A percentile compares a stretch with the other conserved stretches of the same genome.
Evolutionary conservation across 805 yeast genomes (phyloP).

Genomic region (Starmerella lactis-condensi): DNA sequence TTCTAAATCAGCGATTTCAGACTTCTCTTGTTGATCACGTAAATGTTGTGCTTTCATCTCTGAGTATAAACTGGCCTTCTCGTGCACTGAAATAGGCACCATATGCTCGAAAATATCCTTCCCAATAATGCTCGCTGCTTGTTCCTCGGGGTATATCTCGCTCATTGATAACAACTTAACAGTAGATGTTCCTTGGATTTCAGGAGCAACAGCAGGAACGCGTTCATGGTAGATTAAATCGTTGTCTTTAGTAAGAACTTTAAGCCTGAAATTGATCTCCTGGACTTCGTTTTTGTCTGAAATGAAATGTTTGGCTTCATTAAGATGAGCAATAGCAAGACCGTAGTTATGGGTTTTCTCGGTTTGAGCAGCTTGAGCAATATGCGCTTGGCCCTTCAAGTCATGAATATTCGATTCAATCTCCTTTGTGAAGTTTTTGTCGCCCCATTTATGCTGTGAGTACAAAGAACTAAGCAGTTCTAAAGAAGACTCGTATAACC

Average conservation of each 20-base stretch:
- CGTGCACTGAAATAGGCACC: slow-evolving; percentile 74
- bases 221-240: slow-evolving; percentile 73
- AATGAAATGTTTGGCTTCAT: slow-evolving; percentile 26
- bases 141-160: slow-evolving; percentile 27
- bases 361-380: slow-evolving; percentile 37
- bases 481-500: slow-evolving; percentile 35
- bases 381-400: slow-evolving; percentile 42
- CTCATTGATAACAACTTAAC: slow-evolving; percentile 38
- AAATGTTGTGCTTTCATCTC: slow-evolving; percentile 70
- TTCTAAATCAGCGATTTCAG: slow-evolving; percentile 65
- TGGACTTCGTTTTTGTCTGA: slow-evolving; percentile 14
- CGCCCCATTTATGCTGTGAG: slow-evolving; percentile 26
- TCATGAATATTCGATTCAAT: slow-evolving; percentile 35
- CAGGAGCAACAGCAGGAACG: slow-evolving; percentile 50
- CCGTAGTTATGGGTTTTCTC: slow-evolving; percentile 50
- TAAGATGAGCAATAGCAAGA: slow-evolving; percentile 49
- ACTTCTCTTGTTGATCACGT: slow-evolving; percentile 53
- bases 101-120: slow-evolving; percentile 54
- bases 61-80: slow-evolving; percentile 67
- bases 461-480: slow-evolving; percentile 24
- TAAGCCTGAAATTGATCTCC: slow-evolving; percentile 15
- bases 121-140: slow-evolving; percentile 26
- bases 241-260: slow-evolving; percentile 51
- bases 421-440: slow-evolving; percentile 33
- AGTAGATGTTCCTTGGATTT: slow-evolving; percentile 50